Evolutionary conservation across 73 alveolate species (phyloP), one percentile per base, ranked within the genome.

Genomic region (Urostyla sp.): DNA sequence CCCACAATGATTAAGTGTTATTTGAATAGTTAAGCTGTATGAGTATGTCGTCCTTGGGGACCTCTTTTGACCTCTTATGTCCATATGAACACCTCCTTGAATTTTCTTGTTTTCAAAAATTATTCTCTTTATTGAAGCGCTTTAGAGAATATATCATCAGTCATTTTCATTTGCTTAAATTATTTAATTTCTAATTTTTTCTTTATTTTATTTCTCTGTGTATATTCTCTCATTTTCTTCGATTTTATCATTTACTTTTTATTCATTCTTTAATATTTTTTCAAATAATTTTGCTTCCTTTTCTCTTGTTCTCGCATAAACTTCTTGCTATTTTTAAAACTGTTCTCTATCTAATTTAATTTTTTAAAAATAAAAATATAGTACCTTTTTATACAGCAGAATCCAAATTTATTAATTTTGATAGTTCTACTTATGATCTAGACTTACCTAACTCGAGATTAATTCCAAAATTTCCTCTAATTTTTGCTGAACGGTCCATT

Each of bases 61-160:
- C 83, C 69, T 0, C 83, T n/a, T 35, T 69, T 69, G 7, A 49
- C 67, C 52, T 69, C 83, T 23, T 69, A 26, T 34, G 38, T 69
- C 83, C 83, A 69, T 18, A 48, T 20, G 54, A 69, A 27, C 8
- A 69, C 48, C 48, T 69, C 34, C 6, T 49, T 50, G 34, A 31
- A 49, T 8, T 50, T 69, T 11, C 50, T 60, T 15, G 32, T 38
- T 27, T 40, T 63, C 40, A 63, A 40, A 43, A 43, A 30, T 20
- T 69, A 21, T 20, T 69, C 83, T 8, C 69, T 27, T 24, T 48
- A 52, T 20, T 46, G 40, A 31, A 48, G 30, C 10, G 69, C 4
- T 24, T 63, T 46, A 8, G 69, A 54, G 4, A 69, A 36, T 32
- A 8, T 16, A 5, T 49, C 83, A 28, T 31, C 24, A 20, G 52